Base-by-base conservation (phyloP, 176 grass and related monocot genomes). In the Elaeis guineensis region DNA sequence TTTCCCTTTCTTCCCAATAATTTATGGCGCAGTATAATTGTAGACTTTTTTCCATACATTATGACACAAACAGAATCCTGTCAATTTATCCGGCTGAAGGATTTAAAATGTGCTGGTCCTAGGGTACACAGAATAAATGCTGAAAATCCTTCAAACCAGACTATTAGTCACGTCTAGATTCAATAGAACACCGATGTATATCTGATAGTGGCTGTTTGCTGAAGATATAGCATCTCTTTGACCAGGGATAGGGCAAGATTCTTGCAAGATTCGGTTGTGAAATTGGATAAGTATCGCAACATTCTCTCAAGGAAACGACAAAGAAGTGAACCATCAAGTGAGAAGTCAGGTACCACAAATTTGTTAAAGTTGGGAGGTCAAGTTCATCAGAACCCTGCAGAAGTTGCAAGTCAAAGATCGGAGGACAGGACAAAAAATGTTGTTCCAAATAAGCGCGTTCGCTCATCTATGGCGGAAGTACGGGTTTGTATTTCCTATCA, bases 221-320 rank as follows among this genome's bases (percentile, higher is more conserved):
- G 14, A 30, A 25, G 44, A 72, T 23, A 24, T 66, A 5, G 25
- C 21, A 26, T 72, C 51, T 72, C 51, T 68, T 28, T 62, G 61
- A 55, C 51, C 79, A 95, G 90, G 79, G 90, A 83, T 8, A 89
- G 68, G 67, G 32, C 4, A 55, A 80, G 66, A 79, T 65, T 69
- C 17, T 63, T 89, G 74, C 72, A 89, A 54, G 85, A 95, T 24
- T 77, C 72, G 4, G 58, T 86, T 50, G 39, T 74, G 24, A 86
- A 83, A 72, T 74, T 89, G 30, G 90, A 86, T 21, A 86, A 63
- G 63, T 86, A 80, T 74, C 83, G 76, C 67, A 89, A 70, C 54
- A 26, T 95, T 4, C 59, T 80, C 49, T 79, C 73, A 50, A 78
- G 86, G 26, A 89, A 77, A 62, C 85, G 90, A 6, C 85, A 85